These are phyloP conservation scores for Carex scoparia DNA, from an alignment of 176 grass and related monocot species.

Conservation along the genomic window DNA sequence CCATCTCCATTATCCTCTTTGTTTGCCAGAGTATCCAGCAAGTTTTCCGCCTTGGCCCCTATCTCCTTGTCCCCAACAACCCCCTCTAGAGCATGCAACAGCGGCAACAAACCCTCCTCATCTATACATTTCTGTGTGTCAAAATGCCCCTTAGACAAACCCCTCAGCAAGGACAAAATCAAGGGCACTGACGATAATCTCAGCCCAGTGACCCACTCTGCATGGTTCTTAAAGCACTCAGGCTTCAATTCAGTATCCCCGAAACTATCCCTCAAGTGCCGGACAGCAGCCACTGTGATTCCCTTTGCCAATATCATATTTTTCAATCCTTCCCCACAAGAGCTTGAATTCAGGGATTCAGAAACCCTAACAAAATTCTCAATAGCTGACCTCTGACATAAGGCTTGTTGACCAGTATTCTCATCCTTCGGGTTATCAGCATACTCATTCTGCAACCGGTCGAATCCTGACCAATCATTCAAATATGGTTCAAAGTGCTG, in stretches of 20 bases:
- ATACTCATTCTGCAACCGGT: constrained; percentile 65
- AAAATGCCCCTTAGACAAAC: constrained; percentile 89
- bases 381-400: constrained; percentile 65
- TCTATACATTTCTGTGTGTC: constrained; percentile 83
- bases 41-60: constrained; percentile 91
- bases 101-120: constrained; percentile 76
- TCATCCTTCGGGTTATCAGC: constrained; percentile 77
- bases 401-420: constrained; percentile 47
- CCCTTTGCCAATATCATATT: constrained; percentile 94
- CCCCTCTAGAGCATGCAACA: constrained; percentile 89
- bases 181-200: constrained; percentile 80
- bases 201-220: constrained; percentile 70
- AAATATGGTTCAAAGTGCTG: constrained; percentile 95
- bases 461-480: constrained; percentile 73
- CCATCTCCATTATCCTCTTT: constrained; percentile 92
- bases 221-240: constrained; percentile 54
- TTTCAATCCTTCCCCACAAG: constrained; percentile 84
- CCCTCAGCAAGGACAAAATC: constrained; percentile 88
- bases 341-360: constrained; percentile 98
- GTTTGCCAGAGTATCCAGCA: constrained; percentile 91
- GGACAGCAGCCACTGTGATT: constrained; percentile 59
- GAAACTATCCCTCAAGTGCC: constrained; percentile 80
- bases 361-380: constrained; percentile 95
- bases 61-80: constrained; percentile 94
- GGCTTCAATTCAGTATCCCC: constrained; percentile 33